Percentiles rank a stretch among this genome's conserved stretches.
These are phyloP conservation scores for Leccinum incarnatum DNA, from an alignment of 768 basidiomycete genomes.

Conservation along the genomic window DNA sequence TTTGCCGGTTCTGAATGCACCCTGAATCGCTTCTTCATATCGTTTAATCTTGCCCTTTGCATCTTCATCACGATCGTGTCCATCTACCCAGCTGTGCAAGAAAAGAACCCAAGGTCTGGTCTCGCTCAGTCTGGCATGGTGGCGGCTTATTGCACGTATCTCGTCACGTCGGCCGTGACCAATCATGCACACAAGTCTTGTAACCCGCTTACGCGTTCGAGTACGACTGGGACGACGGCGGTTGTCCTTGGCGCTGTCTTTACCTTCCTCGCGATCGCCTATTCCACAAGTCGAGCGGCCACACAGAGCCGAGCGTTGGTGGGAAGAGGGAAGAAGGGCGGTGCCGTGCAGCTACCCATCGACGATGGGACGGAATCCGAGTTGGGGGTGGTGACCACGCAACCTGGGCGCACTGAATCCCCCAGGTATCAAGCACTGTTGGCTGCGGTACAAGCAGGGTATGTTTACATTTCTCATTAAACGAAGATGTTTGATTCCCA, in stretches of 20 bases:
- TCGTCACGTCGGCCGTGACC: conserved; percentile 88
- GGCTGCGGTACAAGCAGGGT: conserved; percentile 97
- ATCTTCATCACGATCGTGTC: conserved; percentile 78
- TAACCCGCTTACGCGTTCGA: conserved; percentile 79
- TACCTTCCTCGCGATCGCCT: conserved; percentile 97
- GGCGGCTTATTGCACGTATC: conserved; percentile 95
- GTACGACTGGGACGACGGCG: conserved; percentile 77
- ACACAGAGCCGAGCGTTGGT: conserved; percentile 91
- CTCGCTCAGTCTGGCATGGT: conserved; percentile 96
- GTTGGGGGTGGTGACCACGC: conserved; percentile 73
- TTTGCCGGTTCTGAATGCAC: conserved; percentile 86
- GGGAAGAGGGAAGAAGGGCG: conserved; percentile 64
- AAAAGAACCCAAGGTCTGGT: conserved; percentile 90
- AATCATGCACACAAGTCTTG: conserved; percentile 86
- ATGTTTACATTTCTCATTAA: conserved; percentile 21
- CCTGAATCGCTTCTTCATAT: conserved; percentile 96
- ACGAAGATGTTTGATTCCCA: background rate
- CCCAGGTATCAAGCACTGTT: conserved; percentile 92
- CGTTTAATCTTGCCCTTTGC: conserved; percentile 83
- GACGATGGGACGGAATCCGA: conserved; percentile 61
- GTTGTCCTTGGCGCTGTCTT: conserved; percentile 90
- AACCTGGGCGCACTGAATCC: conserved; percentile 80
- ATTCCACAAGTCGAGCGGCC: conserved; percentile 93
- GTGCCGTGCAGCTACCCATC: conserved; percentile 60
- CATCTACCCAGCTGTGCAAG: conserved; percentile 84